Evolutionary conservation across 2,329 filamentous ascomycete species (phyloP), one percentile per base, ranked within the genome.

Genomic region (Rutstroemia sp.): DNA sequence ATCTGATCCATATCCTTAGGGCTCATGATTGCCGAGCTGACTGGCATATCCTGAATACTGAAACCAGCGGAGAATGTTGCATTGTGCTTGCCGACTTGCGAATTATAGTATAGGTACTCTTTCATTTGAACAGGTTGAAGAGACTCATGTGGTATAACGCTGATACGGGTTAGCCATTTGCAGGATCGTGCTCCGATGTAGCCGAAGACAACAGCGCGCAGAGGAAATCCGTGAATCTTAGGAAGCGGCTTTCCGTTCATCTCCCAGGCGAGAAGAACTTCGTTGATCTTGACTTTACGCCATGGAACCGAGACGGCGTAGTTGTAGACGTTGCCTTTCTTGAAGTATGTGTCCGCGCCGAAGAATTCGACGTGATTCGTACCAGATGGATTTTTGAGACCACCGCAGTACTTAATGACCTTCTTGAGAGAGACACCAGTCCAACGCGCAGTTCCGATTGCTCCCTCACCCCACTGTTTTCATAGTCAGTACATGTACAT

Each of bases 321-420:
- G 68, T 89, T 89, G 71, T 79, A 80, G 0, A 78, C 75, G 46
- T 85, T 71, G 16, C 48, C 62, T 50, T 83, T 80, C 68, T 89
- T 89, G 73, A 89, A 86, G 64, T 89, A 89, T 0, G 84, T 87
- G 57, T 89, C 87, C 1, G 82, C 84, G 0, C 86, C 86, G 57
- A 81, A 83, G 49, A 89, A 78, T 61, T 89, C 85, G 12, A 89
- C 68, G 60, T 89, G 83, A 57, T 81, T 78, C 0, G 75, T 82
- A 1, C 73, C 72, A 17, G 57, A 72, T n/a, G 51, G 51, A n/a
- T 56, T 30, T 1, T 67, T 60, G 2, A 87, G 70, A 0, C 85
- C 86, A 2, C 85, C 86, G 58, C 86, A 89, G 57, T 81, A 72
- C 61, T 88, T 87, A 68, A 89, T 83, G 1, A 89, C 74, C 62